Evolutionary conservation across 129 eudicot genomes (phyloP), one percentile per base, ranked within the genome.

Genomic region (Ambrosia artemisiifolia): DNA sequence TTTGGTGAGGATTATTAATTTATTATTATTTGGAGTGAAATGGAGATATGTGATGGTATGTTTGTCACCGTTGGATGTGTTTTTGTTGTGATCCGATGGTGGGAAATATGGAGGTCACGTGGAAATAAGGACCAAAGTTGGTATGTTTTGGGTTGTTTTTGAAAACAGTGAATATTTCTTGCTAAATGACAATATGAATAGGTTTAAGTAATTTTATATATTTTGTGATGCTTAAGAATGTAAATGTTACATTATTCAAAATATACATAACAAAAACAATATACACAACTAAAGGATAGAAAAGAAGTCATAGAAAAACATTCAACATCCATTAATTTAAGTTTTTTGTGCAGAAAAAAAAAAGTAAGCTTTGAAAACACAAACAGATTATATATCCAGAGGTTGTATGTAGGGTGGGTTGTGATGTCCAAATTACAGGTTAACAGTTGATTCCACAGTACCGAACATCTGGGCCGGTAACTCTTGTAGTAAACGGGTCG

Each of bases 401-500:
- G 40, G 64, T 30, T 30, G 18, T 19, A 54, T 17, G 32, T 59
- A 28, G 34, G 64, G 16, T 19, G 63, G 17, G 40, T 30, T 24
- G 17, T n/a, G 5, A n/a, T 2, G 30, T 36, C 33, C 50, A 17
- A 17, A 9, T 9, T 18, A 40, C 11, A 20, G 44, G 18, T 72
- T 18, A 80, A 44, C 84, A 80, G 65, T 80, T 80, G 36, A 80
- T 80, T 35, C 84, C 84, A 70, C 84, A 80, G 40, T 48, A 38
- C 30, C 62, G n/a, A 64, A 48, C 69, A 80, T 80, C 81, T 12
- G 84, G 84, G 65, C 84, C 84, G 8, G 78, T 75, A 30, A 75
- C 81, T 42, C 81, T 46, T 1, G 84, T 80, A 11, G 84, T 80
- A 64, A 75, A 80, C 19, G 85, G 85, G 72, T 81, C 81, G 32